phyloP scores from a whole-genome alignment of 2,329 filamentous ascomycete species.

The Clonostachys rhizophaga region DNA sequence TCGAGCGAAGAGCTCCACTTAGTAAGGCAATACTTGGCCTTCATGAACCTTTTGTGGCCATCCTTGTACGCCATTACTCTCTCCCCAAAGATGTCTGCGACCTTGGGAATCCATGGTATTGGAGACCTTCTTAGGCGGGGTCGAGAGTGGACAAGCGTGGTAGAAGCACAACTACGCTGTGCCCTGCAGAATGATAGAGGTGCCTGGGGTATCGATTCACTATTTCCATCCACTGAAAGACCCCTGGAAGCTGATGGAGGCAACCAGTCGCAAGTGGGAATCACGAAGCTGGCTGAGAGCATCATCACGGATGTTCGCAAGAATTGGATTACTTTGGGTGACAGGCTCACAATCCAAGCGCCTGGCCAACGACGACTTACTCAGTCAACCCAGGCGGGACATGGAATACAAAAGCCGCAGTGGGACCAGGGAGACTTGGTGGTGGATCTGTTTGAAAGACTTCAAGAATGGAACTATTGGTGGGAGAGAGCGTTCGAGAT shows the following conservation, averaged over 20 bases:
- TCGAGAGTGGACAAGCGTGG: no score
- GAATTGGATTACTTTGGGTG: conserved; percentile 32
- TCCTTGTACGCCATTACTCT: conserved; percentile 11
- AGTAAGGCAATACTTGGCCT: conserved; percentile 3
- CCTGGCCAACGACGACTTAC: conserved; percentile 22
- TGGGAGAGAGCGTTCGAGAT: conserved; percentile 12
- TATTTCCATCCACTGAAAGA: no score
- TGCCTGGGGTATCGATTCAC: no score
- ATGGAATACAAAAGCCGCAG: conserved; percentile 20
- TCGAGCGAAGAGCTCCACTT: conserved; percentile 16
- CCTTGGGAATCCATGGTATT: background rate
- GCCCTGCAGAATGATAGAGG: no score
- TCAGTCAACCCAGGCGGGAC: conserved; percentile 23
- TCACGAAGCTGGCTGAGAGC: conserved; percentile 27
- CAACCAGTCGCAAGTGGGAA: no score
- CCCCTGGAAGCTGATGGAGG: no score
- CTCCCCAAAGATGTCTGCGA: background rate
- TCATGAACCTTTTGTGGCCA: conserved; percentile 3
- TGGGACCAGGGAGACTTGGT: conserved; percentile 23
- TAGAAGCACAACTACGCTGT: no score
- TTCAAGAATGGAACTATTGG: conserved; percentile 26
- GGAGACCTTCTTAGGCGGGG: background rate
- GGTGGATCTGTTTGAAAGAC: conserved; percentile 19
- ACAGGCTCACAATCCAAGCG: conserved; percentile 28
- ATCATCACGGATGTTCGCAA: conserved; percentile 38